Base-by-base conservation (phyloP, 371 early-diverging fungal genomes). In the Haplosporangium sp. region DNA sequence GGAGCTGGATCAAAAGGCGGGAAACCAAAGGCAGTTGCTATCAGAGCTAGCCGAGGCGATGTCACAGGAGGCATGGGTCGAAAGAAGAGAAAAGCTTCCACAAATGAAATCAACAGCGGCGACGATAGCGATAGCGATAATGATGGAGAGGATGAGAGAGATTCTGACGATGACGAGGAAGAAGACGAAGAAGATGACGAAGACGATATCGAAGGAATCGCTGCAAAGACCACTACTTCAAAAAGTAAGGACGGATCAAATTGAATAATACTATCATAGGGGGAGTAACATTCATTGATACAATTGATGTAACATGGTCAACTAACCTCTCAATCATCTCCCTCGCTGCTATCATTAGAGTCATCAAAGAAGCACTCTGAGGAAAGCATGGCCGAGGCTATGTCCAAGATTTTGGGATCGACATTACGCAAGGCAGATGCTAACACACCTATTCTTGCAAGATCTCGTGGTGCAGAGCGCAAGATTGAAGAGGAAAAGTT, bases 401-500 rank as follows among this genome's bases (percentile, higher is more conserved):
- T 93, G 88, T 86, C 89, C 48, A 91, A 90, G 77, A 91, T 93
- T 72, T 84, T 93, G 67, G 89, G 87, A 17, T 87, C 87, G 50
- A 82, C 75, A n/a, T 61, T 88, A 64, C 82, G 82, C 60, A 86
- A 82, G 63, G 88, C 87, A 3, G 76, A 85, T 35, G 88, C 86
- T 48, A 84, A 86, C 86, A 88, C 85, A 72, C 94, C 96, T 5
- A 92, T 95, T 82, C 84, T 95, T 67, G 91, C 94, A 2, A 84
- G 90, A 73, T 90, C 92, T 55, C 92, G 91, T 71, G 88, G 90
- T 44, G 89, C 90, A 57, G 93, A 93, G 72, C 87, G 87, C 27
- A 87, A 88, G 63, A 74, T 95, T 39, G 94, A 94, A 62, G 93
- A 95, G 61, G 92, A 89, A 57, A 94, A 92, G 76, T 84, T 94